A percentile compares a stretch with the other conserved stretches of the same genome.
phyloP scores from a whole-genome alignment of 371 early-diverging fungal genomes.

The Mortierella sp. region DNA sequence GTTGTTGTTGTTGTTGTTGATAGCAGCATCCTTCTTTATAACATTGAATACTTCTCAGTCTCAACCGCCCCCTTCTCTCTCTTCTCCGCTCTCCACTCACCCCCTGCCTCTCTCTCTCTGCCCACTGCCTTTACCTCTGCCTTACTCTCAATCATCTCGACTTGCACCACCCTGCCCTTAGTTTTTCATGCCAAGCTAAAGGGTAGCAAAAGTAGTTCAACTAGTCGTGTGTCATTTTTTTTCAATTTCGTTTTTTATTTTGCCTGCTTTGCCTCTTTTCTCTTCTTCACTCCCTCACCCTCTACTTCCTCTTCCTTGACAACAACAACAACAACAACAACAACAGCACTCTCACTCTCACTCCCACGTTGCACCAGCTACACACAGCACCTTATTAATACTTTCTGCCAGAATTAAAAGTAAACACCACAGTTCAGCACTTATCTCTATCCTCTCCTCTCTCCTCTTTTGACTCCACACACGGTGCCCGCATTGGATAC shows the following conservation, averaged over 20 bases:
- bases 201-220: too few species aligned
- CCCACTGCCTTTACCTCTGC: background rate
- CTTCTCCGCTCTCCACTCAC: background rate
- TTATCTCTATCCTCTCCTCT: too few species aligned
- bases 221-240: too few species aligned
- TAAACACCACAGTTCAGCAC: too few species aligned
- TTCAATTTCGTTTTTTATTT: background rate
- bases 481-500: too few species aligned
- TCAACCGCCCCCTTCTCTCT: background rate
- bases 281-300: background rate
- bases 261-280: background rate
- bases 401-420: too few species aligned
- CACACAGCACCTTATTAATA: too few species aligned
- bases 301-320: background rate
- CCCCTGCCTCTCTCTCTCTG: background rate
- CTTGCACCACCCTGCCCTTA: background rate
- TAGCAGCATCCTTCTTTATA: too few species aligned
- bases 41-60: too few species aligned
- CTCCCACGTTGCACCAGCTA: too few species aligned
- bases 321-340: background rate
- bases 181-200: too few species aligned
- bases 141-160: background rate
- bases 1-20: background rate
- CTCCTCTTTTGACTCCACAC: too few species aligned
- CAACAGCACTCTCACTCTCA: background rate